Percentiles rank a stretch among this genome's conserved stretches.
These are phyloP conservation scores for Lipomyces yamanashiensis DNA, from an alignment of 805 yeast species.

Conservation along the genomic window DNA sequence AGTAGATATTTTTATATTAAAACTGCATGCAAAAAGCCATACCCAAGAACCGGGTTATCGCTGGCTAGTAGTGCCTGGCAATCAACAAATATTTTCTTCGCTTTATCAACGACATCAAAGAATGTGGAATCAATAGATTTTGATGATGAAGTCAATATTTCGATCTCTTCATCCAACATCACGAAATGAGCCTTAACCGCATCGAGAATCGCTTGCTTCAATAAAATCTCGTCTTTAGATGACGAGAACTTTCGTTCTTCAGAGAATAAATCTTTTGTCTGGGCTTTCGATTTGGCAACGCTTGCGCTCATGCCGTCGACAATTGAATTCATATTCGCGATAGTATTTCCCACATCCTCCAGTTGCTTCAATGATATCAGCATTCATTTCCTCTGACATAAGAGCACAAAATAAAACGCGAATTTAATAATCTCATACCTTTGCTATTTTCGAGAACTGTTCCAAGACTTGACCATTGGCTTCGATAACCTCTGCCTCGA, in stretches of 20 bases:
- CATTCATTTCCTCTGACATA: too few species aligned
- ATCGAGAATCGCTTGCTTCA: conserved; percentile 41
- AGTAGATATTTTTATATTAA: neutral
- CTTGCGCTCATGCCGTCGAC: conserved; percentile 38
- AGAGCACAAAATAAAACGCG: too few species aligned
- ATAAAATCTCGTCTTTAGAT: conserved; percentile 36
- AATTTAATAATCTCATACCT: conserved; percentile 12
- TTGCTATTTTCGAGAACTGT: conserved; percentile 45
- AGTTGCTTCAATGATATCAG: conserved; percentile 6
- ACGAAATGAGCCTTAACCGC: conserved; percentile 62
- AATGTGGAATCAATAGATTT: conserved; percentile 54
- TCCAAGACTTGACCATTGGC: conserved; percentile 42
- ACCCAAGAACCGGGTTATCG: conserved; percentile 52
- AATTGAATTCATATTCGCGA: conserved; percentile 39
- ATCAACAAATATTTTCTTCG: conserved; percentile 65
- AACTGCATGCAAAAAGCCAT: conserved; percentile 10
- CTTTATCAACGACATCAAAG: conserved; percentile 62
- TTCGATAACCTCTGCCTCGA: conserved; percentile 45
- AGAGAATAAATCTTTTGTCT: conserved; percentile 38
- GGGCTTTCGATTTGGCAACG: conserved; percentile 15
- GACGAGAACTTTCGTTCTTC: conserved; percentile 30
- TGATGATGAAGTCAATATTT: conserved; percentile 50
- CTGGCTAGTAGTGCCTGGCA: conserved; percentile 73
- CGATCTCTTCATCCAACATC: conserved; percentile 72
- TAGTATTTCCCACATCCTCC: conserved; percentile 39